Evolutionary conservation across 495 filamentous ascomycete genomes (phyloP).

Genomic region (Bryoglossum gracile): DNA sequence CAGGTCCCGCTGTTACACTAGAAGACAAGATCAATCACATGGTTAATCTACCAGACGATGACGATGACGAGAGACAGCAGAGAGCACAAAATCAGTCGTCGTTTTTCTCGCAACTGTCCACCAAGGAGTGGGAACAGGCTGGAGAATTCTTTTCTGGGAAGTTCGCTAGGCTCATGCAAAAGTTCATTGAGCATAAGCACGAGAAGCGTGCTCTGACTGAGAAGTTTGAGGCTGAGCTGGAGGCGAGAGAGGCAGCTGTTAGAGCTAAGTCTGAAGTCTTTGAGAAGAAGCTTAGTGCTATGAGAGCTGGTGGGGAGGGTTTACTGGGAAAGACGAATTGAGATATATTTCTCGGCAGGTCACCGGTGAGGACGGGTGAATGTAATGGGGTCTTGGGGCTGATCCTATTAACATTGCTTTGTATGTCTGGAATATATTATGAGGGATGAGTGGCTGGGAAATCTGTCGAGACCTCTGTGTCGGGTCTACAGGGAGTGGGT

Average conservation of each 20-base stretch:
- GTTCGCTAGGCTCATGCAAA: constrained; percentile 54
- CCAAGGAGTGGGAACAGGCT: constrained; percentile 73
- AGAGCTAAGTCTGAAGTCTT: constrained; percentile 46
- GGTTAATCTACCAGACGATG: constrained; percentile 22
- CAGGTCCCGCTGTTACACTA: constrained; percentile 23
- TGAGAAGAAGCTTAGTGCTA: constrained; percentile 44
- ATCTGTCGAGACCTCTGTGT: too few species aligned
- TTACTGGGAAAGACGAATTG: constrained; percentile 11
- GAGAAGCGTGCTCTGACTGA: constrained; percentile 56
- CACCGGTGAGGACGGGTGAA: too few species aligned
- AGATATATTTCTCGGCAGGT: background rate
- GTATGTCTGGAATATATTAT: too few species aligned
- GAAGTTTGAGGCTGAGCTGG: constrained; percentile 62
- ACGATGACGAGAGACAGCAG: constrained; percentile 46
- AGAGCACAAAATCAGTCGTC: too few species aligned
- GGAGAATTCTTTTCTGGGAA: constrained; percentile 73
- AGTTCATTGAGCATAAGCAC: constrained; percentile 56
- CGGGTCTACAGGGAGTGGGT: background rate
- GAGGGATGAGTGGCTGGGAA: too few species aligned
- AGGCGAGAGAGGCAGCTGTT: constrained; percentile 43
- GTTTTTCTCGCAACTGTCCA: constrained; percentile 57
- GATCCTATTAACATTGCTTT: too few species aligned
- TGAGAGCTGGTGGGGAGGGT: constrained; percentile 45
- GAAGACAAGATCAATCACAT: constrained; percentile 39
- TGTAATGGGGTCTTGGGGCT: too few species aligned